phyloP scores from a whole-genome alignment of 352 stramenopile genomes.

The Pythium brassicae region DNA sequence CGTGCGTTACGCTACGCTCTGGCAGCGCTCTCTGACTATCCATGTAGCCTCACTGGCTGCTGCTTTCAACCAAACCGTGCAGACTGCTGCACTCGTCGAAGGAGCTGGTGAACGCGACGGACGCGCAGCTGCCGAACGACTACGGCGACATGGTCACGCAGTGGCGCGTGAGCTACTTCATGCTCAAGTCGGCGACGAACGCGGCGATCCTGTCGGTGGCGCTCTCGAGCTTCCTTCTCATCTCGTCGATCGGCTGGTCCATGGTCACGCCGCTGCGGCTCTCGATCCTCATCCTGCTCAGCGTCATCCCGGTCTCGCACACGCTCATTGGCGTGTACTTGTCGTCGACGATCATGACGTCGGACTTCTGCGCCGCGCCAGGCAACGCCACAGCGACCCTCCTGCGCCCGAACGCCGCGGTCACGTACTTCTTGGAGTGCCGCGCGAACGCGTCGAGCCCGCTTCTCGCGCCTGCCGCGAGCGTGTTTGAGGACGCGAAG shows the following conservation, averaged over 20 bases:
- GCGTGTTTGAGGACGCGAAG: slow-evolving; percentile 25
- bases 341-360: slow-evolving; percentile 74
- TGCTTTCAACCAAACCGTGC: no score
- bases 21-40: no score
- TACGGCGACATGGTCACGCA: slow-evolving; percentile 45
- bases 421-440: slow-evolving; percentile 68
- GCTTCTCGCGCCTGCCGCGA: slow-evolving; percentile 28
- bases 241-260: slow-evolving; percentile 76
- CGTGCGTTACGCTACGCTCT: background rate
- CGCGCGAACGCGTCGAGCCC: slow-evolving; percentile 45
- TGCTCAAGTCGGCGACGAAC: slow-evolving; percentile 80
- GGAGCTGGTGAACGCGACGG: slow-evolving; percentile 46
- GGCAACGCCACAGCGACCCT: slow-evolving; percentile 60
- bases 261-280: slow-evolving; percentile 70
- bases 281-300: slow-evolving; percentile 74
- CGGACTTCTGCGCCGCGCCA: slow-evolving; percentile 73
- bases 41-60: no score
- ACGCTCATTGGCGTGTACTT: slow-evolving; percentile 76
- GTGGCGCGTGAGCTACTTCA: slow-evolving; percentile 76
- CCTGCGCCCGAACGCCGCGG: slow-evolving; percentile 37
- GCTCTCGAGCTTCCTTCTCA: slow-evolving; percentile 73
- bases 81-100: slow-evolving; percentile 54
- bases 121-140: slow-evolving; percentile 49
- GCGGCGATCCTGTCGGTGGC: slow-evolving; percentile 69
- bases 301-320: slow-evolving; percentile 74